Evolutionary conservation across 805 yeast species (phyloP).

Genomic region (Candida taoyuanica): DNA sequence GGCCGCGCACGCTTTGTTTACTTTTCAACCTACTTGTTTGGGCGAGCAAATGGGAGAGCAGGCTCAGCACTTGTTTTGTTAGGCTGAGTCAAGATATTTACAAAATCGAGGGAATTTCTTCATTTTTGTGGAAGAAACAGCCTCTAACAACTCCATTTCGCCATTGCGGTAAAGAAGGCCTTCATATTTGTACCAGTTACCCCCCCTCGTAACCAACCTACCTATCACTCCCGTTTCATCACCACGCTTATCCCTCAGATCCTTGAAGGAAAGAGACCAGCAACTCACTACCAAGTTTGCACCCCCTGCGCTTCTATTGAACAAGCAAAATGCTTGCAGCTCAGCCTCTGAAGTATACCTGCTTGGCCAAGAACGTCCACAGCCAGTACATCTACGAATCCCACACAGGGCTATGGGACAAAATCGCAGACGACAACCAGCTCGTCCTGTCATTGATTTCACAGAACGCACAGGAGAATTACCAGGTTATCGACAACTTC

Average conservation of each 20-base stretch:
- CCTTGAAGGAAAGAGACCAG: too few species aligned
- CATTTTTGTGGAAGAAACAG: too few species aligned
- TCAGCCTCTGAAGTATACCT: slow-evolving; percentile 22
- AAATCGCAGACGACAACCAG: slow-evolving; percentile 12
- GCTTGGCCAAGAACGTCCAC: slow-evolving; percentile 10
- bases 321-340: slow-evolving; percentile 9
- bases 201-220: neutral
- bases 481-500: slow-evolving; percentile 22
- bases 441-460: slow-evolving; percentile 7
- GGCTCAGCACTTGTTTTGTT: too few species aligned
- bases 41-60: neutral
- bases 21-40: neutral
- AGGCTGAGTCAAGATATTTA: too few species aligned
- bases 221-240: neutral
- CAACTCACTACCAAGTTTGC: too few species aligned
- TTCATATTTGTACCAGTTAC: too few species aligned
- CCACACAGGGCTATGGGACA: slow-evolving; percentile 19
- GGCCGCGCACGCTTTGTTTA: slow-evolving; percentile 4
- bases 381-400: slow-evolving; percentile 19
- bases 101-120: too few species aligned
- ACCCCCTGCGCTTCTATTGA: too few species aligned
- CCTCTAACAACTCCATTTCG: too few species aligned
- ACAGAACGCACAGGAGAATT: slow-evolving; percentile 1
- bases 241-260: neutral
- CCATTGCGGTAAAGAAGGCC: too few species aligned